Evolutionary conservation across 2,329 filamentous ascomycete genomes (phyloP).

Genomic region (Colletotrichum sp.): DNA sequence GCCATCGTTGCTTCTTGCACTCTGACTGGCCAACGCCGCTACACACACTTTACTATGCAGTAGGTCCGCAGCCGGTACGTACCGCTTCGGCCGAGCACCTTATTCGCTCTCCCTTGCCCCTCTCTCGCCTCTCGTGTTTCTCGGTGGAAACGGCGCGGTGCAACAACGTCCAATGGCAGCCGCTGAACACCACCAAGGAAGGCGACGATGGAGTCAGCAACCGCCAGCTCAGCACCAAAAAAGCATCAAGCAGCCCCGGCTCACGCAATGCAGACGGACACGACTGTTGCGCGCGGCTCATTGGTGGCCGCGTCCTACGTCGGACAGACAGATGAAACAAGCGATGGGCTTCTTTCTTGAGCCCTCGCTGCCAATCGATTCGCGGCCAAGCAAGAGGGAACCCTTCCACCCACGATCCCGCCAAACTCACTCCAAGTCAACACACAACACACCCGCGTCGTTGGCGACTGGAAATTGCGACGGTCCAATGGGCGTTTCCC

Average conservation of each 20-base stretch:
- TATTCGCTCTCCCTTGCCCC: not conserved
- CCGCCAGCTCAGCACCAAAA: slow-evolving; percentile 12
- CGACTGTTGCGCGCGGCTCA: slow-evolving; percentile 14
- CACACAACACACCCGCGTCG: not conserved
- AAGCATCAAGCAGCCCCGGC: not conserved
- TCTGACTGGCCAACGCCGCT: slow-evolving; percentile 1
- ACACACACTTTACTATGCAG: not conserved
- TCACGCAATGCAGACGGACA: not conserved
- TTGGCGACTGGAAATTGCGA: not conserved
- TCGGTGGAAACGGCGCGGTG: not conserved
- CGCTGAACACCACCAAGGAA: not conserved
- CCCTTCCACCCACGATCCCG: not conserved
- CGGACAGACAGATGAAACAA: slow-evolving; percentile 13
- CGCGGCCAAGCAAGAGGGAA: not conserved
- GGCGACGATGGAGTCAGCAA: not conserved
- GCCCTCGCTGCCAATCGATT: slow-evolving; percentile 10
- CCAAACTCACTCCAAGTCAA: not conserved
- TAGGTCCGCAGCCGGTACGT: not conserved
- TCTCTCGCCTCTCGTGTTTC: not conserved
- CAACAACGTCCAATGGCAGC: not conserved
- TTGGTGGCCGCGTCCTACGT: slow-evolving; percentile 5
- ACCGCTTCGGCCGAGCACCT: not conserved
- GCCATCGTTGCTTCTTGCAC: slow-evolving; percentile 1
- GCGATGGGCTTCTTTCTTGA: not conserved
- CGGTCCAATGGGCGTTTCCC: slow-evolving; percentile 1